These are phyloP conservation scores for Cochlearia excelsa DNA, from an alignment of 345 rosid genomes.

Conservation along the genomic window DNA sequence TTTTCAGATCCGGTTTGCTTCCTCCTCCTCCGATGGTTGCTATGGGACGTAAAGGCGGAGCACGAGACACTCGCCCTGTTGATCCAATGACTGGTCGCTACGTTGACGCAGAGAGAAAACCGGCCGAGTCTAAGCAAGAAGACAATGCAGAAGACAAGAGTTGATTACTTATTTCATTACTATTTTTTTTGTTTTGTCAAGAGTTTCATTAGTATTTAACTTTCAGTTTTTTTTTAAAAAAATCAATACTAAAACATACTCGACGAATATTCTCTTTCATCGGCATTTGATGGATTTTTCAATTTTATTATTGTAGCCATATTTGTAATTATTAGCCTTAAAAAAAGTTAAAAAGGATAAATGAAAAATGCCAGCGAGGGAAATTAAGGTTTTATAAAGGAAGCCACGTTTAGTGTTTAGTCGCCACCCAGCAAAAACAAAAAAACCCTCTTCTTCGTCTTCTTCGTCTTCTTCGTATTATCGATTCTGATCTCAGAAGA, in stretches of 20 bases:
- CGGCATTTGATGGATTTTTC: too few relatives aligned
- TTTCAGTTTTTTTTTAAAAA: background rate
- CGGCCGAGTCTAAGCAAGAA: conserved; percentile 34
- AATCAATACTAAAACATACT: background rate
- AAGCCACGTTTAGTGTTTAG: conserved; percentile 32
- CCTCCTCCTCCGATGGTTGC: conserved; percentile 90
- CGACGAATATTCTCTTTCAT: background rate
- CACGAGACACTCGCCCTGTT: conserved; percentile 61
- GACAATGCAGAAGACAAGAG: conserved; percentile 23
- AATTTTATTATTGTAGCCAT: too few relatives aligned
- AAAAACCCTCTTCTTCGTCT: conserved; percentile 28
- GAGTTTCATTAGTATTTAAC: background rate
- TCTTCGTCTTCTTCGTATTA: background rate
- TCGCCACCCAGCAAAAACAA: conserved; percentile 33
- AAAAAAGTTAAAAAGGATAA: background rate
- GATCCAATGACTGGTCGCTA: conserved; percentile 77
- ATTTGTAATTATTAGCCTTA: too few relatives aligned
- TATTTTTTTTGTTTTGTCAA: background rate
- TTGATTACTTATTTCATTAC: background rate
- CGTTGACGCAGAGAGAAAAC: conserved; percentile 39
- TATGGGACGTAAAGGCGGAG: conserved; percentile 84
- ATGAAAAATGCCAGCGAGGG: conserved; percentile 35
- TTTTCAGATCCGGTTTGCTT: conserved; percentile 79
- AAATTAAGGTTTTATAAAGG: conserved; percentile 16
- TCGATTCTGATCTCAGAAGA: conserved; percentile 24